These are phyloP conservation scores for Karstenula rhodostoma DNA, from an alignment of 2,329 filamentous ascomycete species.

Conservation along the genomic window DNA sequence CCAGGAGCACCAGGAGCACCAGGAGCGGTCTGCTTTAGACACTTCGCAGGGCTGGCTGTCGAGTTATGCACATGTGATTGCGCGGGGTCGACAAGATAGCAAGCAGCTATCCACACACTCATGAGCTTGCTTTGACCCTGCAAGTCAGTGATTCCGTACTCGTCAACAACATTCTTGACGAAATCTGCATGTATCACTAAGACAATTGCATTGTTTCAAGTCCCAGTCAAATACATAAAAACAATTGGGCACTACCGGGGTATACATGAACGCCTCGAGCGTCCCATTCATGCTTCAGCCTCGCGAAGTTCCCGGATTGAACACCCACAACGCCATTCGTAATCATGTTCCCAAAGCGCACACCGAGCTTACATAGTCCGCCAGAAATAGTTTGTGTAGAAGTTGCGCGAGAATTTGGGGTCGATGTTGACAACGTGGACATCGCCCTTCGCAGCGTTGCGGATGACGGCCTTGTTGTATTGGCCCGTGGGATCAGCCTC, in stretches of 20 bases:
- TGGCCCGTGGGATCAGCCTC: conserved; percentile 82
- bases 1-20: neutral
- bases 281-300: neutral
- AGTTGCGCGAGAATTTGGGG: conserved; percentile 87
- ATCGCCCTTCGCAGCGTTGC: conserved; percentile 86
- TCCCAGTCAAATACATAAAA: neutral
- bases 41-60: neutral
- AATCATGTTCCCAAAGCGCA: neutral
- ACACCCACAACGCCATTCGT: neutral
- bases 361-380: conserved; percentile 69
- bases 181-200: neutral
- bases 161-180: neutral
- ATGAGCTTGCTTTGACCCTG: too few species aligned
- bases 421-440: conserved; percentile 96
- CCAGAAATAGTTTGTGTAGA: conserved; percentile 98
- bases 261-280: conserved; percentile 2
- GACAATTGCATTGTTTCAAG: neutral
- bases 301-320: neutral
- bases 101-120: neutral
- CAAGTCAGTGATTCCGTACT: neutral
- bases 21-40: neutral
- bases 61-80: neutral
- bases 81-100: neutral
- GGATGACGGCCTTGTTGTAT: conserved; percentile 84
- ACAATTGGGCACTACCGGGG: neutral